A percentile compares a stretch with the other conserved stretches of the same genome.
phyloP scores from a whole-genome alignment of 306 rosid genomes.

The Oxytropis ochrocephala region DNA sequence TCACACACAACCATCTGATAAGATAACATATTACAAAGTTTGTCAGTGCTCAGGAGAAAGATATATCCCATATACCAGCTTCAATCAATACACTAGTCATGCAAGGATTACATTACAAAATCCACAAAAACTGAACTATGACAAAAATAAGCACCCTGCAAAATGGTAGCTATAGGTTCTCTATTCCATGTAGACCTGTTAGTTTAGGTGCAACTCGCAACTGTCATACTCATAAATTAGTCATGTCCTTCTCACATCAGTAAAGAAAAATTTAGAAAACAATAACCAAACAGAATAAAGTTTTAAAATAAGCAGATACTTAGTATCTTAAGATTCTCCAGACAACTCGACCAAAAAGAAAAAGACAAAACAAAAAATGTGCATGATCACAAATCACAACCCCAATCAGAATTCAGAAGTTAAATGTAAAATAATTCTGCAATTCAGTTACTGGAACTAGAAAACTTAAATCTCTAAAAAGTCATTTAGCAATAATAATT shows the following conservation, averaged over 20 bases:
- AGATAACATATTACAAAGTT: neutral
- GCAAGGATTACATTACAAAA: neutral
- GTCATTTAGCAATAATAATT: neutral
- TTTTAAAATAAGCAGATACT: neutral
- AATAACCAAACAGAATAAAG: neutral
- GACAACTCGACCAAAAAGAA: neutral
- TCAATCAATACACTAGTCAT: neutral
- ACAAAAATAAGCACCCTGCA: neutral
- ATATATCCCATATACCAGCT: neutral
- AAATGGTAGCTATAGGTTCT: neutral
- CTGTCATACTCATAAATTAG: neutral
- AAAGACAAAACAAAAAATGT: neutral
- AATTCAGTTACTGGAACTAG: neutral
- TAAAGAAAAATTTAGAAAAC: neutral
- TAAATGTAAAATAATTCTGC: neutral
- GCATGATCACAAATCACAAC: neutral
- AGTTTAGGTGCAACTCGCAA: neutral
- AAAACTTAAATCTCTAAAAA: neutral
- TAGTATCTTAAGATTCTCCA: neutral
- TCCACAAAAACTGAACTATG: neutral
- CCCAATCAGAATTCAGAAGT: neutral
- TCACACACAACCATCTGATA: neutral
- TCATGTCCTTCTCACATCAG: neutral
- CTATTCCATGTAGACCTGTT: neutral
- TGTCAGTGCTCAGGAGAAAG: neutral